phyloP scores from a whole-genome alignment of 2,329 filamentous ascomycete genomes.

The Claviceps purpurea region DNA sequence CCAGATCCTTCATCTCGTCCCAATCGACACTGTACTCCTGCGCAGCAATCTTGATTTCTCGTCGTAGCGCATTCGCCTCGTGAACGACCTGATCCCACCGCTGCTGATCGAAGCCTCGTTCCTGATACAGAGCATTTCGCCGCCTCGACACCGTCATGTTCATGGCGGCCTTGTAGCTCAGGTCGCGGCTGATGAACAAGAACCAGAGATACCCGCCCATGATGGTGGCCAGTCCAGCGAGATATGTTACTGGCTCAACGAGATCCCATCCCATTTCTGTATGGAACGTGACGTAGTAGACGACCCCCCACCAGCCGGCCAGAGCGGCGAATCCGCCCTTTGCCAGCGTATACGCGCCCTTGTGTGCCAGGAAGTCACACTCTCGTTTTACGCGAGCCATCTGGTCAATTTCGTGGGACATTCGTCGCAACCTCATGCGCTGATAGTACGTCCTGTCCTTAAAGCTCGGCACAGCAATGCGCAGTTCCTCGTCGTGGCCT shows the following conservation, averaged over 20 bases:
- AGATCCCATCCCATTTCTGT: slow-evolving; percentile 81
- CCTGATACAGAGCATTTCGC: slow-evolving; percentile 63
- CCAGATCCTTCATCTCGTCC: slow-evolving; percentile 65
- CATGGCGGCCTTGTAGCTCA: slow-evolving; percentile 75
- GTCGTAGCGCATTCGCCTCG: slow-evolving; percentile 63
- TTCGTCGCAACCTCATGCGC: slow-evolving; percentile 60
- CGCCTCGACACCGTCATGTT: slow-evolving; percentile 73
- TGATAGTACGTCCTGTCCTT: slow-evolving; percentile 83
- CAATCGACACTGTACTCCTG: slow-evolving; percentile 85
- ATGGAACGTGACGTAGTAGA: slow-evolving; percentile 58
- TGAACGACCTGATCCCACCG: slow-evolving; percentile 69
- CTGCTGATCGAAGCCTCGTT: slow-evolving; percentile 59
- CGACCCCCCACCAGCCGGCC: slow-evolving; percentile 65
- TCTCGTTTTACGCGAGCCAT: slow-evolving; percentile 66
- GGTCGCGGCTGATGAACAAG: slow-evolving; percentile 79
- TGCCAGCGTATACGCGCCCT: slow-evolving; percentile 64
- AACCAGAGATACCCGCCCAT: slow-evolving; percentile 93
- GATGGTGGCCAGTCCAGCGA: slow-evolving; percentile 72
- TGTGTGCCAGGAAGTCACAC: slow-evolving; percentile 67
- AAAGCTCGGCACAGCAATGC: slow-evolving; percentile 75
- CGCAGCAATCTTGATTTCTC: slow-evolving; percentile 68
- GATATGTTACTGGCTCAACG: slow-evolving; percentile 82
- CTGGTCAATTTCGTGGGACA: slow-evolving; percentile 52
- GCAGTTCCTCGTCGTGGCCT: slow-evolving; percentile 49
- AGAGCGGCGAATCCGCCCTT: slow-evolving; percentile 65